Evolutionary conservation across 768 basidiomycete species (phyloP).

Genomic region (Cantharellus anzutake): DNA sequence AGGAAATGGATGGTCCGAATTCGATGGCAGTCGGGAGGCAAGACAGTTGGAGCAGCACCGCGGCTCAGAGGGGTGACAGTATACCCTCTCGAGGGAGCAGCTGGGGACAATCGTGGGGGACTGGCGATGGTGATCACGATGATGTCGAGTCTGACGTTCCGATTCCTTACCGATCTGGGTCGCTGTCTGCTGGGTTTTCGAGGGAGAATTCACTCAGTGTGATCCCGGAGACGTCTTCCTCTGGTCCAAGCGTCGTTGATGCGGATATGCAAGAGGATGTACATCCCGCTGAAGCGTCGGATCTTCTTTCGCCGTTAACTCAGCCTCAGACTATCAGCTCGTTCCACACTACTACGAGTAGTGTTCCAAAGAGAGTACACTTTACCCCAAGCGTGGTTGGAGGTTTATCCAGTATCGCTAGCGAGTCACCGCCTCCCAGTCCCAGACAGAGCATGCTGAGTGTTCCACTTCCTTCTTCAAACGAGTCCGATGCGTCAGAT

Average conservation of each 20-base stretch:
- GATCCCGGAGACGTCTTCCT: not conserved
- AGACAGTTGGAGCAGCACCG: constrained; percentile 8
- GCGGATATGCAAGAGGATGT: not conserved
- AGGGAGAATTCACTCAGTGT: not conserved
- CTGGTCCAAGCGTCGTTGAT: not conserved
- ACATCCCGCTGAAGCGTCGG: too few species aligned
- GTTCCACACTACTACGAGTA: not conserved
- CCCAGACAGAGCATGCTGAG: not conserved
- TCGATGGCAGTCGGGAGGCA: not conserved
- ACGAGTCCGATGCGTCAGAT: constrained; percentile 6
- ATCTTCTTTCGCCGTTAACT: not conserved
- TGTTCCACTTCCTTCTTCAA: constrained; percentile 4
- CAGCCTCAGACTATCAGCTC: not conserved
- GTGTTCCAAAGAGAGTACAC: constrained; percentile 24
- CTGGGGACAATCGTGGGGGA: not conserved
- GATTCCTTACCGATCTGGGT: not conserved
- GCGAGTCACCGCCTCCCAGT: constrained; percentile 7
- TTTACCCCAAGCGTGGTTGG: constrained; percentile 30
- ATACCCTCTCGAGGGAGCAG: not conserved
- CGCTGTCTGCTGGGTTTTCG: not conserved
- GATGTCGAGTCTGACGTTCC: not conserved
- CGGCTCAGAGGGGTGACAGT: constrained; percentile 7
- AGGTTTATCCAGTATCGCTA: constrained; percentile 13
- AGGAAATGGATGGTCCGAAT: not conserved
- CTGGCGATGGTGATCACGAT: not conserved